phyloP scores from a whole-genome alignment of 164 flowering plant species.

The Liquidambar formosana region DNA sequence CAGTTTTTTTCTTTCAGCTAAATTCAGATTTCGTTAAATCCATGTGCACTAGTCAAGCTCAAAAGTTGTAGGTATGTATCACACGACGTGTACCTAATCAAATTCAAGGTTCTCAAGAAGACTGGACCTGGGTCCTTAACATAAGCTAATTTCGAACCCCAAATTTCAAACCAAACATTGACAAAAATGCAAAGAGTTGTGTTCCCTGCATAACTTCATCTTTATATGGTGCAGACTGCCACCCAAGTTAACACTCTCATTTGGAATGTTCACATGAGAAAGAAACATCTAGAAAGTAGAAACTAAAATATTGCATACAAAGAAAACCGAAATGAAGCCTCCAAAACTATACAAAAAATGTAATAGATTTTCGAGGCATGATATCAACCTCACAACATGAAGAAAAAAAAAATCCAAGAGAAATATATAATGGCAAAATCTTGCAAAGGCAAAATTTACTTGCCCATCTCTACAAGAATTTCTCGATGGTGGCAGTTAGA shows the following conservation, averaged over 20 bases:
- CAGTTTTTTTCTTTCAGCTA: too few species aligned
- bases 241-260: neutral
- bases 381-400: neutral
- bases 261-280: neutral
- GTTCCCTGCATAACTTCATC: neutral
- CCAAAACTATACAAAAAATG: neutral
- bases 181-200: neutral
- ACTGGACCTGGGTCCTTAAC: neutral
- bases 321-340: neutral
- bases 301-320: neutral
- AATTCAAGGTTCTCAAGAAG: neutral
- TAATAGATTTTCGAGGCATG: neutral
- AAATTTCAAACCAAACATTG: neutral
- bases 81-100: too few species aligned
- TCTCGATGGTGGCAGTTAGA: conserved; percentile 25
- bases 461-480: conserved; percentile 14
- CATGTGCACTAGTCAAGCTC: too few species aligned
- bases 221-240: neutral
- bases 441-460: neutral
- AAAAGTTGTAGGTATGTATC: neutral
- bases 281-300: neutral
- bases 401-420: neutral
- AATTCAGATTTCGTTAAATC: too few species aligned
- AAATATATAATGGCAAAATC: neutral
- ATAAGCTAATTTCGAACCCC: neutral